Evolutionary conservation across 768 basidiomycete species (phyloP).

Genomic region (Lentinula sp.): DNA sequence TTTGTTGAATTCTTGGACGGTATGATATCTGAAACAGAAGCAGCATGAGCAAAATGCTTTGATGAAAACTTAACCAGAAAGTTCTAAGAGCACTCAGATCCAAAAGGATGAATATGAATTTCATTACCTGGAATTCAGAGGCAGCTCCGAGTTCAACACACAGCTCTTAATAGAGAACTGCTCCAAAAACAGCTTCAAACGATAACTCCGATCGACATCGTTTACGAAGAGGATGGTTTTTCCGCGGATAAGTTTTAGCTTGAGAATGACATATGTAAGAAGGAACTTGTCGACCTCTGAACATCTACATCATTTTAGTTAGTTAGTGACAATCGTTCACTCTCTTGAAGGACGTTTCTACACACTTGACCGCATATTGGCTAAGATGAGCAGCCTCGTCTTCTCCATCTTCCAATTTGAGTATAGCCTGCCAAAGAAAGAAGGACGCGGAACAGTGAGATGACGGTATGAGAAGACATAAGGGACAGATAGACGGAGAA

Average conservation of each 20-base stretch:
- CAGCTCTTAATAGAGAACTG: constrained; percentile 96
- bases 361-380: constrained; percentile 1
- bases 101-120: not conserved
- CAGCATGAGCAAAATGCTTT: not conserved
- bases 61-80: too few species aligned
- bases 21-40: constrained; percentile 64
- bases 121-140: constrained; percentile 79
- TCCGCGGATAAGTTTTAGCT: constrained; percentile 91
- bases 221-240: constrained; percentile 98
- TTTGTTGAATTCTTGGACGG: constrained; percentile 97
- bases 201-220: constrained; percentile 90
- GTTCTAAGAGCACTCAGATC: not conserved
- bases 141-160: constrained; percentile 93
- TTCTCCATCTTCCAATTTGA: constrained; percentile 87
- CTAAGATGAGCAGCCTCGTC: constrained; percentile 76
- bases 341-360: constrained; percentile 19
- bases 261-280: constrained; percentile 83
- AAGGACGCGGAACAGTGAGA: too few species aligned
- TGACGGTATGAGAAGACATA: not conserved
- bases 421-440: constrained; percentile 50
- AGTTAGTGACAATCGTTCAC: too few species aligned
- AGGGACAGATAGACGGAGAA: not conserved
- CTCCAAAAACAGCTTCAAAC: constrained; percentile 95
- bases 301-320: constrained; percentile 40
- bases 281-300: constrained; percentile 96